Percentiles rank a stretch among this genome's conserved stretches.
phyloP scores from a whole-genome alignment of 75 land plant species.

The Isoetes taiwanensis region DNA sequence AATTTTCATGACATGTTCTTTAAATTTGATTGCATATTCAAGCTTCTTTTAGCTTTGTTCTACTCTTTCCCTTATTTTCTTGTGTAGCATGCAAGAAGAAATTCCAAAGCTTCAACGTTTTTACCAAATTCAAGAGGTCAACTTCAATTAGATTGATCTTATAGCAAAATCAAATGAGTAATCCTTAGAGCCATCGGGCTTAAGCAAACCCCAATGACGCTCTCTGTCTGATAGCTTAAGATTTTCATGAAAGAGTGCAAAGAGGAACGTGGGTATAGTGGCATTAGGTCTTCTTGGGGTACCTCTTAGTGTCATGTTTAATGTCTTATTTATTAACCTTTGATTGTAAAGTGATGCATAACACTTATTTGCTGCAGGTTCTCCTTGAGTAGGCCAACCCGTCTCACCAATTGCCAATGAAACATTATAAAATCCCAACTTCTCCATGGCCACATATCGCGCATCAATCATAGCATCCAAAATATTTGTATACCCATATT shows the following conservation, averaged over 20 bases:
- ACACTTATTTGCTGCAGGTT: background rate
- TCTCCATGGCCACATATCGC: background rate
- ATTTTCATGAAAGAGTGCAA: background rate
- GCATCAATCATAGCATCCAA: constrained; percentile 3
- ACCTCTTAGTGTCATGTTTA: background rate
- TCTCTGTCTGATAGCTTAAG: background rate
- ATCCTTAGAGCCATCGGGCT: background rate
- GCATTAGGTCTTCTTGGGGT: background rate
- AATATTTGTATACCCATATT: background rate
- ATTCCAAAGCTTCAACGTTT: too few species aligned
- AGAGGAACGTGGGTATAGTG: background rate
- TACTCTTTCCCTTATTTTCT: too few species aligned
- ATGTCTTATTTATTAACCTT: background rate
- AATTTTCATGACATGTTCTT: too few species aligned
- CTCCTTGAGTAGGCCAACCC: background rate
- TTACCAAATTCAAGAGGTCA: too few species aligned
- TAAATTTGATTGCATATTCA: too few species aligned
- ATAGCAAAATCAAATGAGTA: background rate
- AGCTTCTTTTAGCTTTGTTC: too few species aligned
- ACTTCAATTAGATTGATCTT: background rate
- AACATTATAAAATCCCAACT: background rate
- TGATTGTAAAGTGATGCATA: background rate
- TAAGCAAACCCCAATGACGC: background rate
- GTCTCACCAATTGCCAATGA: background rate
- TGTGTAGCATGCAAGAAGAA: too few species aligned